Evolutionary conservation across 768 basidiomycete species (phyloP).

Genomic region (Jaapia argillacea): DNA sequence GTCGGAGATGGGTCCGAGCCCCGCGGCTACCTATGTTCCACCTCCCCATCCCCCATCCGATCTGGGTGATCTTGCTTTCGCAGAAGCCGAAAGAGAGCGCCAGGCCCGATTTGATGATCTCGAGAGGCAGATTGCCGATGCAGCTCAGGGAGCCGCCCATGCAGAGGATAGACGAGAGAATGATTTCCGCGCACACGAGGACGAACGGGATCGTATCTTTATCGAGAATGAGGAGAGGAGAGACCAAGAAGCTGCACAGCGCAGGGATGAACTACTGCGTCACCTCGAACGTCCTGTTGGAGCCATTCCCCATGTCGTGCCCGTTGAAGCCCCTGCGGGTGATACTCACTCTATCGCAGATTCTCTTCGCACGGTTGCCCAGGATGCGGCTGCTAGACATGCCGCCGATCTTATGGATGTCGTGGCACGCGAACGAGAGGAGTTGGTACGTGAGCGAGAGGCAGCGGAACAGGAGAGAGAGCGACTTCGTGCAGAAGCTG

Average conservation of each 20-base stretch:
- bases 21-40: not conserved
- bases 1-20: not conserved
- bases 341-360: conserved; percentile 25
- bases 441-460: conserved; percentile 45
- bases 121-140: conserved; percentile 37
- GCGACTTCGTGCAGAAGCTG: conserved; percentile 34
- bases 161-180: conserved; percentile 56
- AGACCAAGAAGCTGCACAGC: conserved; percentile 42
- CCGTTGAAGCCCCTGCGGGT: conserved; percentile 4
- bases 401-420: conserved; percentile 49
- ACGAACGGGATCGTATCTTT: conserved; percentile 53
- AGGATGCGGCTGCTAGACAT: conserved; percentile 47
- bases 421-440: conserved; percentile 49
- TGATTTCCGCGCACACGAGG: conserved; percentile 56
- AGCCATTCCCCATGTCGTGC: not conserved
- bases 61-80: no score
- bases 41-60: conserved; percentile 1
- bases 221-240: conserved; percentile 48
- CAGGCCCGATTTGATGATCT: conserved; percentile 48
- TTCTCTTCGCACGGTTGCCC: conserved; percentile 31
- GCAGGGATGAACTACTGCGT: conserved; percentile 32
- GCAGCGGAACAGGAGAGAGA: conserved; percentile 44
- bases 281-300: conserved; percentile 14
- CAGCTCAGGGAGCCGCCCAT: conserved; percentile 39
- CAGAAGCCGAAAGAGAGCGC: conserved; percentile 36